phyloP scores from a whole-genome alignment of 805 yeast genomes.

The Pichia eremophila region DNA sequence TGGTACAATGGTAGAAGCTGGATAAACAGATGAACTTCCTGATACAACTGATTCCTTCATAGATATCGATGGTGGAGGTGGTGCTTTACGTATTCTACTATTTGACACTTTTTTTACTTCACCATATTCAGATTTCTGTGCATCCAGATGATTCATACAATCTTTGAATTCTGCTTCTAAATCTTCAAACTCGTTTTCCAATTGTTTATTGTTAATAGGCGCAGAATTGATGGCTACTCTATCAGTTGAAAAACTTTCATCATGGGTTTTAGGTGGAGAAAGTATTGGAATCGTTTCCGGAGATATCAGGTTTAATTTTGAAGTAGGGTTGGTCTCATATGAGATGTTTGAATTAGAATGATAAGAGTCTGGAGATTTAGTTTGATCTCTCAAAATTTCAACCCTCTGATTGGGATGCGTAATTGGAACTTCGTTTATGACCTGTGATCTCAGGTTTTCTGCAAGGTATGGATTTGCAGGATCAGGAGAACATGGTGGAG shows the following conservation, averaged over 20 bases:
- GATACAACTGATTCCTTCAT: not conserved
- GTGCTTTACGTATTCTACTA: not conserved
- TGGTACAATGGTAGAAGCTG: not conserved
- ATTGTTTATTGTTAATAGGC: constrained; percentile 10
- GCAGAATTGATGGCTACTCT: constrained; percentile 9
- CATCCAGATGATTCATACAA: constrained; percentile 11
- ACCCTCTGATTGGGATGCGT: no score
- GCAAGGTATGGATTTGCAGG: no score
- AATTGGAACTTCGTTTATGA: no score
- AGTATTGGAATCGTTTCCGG: not conserved
- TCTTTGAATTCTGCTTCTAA: constrained; percentile 21
- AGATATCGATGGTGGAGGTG: not conserved
- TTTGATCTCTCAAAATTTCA: not conserved
- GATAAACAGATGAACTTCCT: constrained; percentile 1
- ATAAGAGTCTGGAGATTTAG: not conserved
- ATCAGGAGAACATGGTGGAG: not conserved
- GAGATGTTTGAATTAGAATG: not conserved
- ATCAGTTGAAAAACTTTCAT: not conserved
- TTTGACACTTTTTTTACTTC: not conserved
- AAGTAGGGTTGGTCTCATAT: not conserved
- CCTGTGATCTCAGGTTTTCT: not conserved
- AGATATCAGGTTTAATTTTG: not conserved
- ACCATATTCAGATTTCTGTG: not conserved
- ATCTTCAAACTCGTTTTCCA: constrained; percentile 21
- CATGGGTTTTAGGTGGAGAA: not conserved